Evolutionary conservation across 2,329 filamentous ascomycete species (phyloP).

Genomic region (Aspergillus fischeri): DNA sequence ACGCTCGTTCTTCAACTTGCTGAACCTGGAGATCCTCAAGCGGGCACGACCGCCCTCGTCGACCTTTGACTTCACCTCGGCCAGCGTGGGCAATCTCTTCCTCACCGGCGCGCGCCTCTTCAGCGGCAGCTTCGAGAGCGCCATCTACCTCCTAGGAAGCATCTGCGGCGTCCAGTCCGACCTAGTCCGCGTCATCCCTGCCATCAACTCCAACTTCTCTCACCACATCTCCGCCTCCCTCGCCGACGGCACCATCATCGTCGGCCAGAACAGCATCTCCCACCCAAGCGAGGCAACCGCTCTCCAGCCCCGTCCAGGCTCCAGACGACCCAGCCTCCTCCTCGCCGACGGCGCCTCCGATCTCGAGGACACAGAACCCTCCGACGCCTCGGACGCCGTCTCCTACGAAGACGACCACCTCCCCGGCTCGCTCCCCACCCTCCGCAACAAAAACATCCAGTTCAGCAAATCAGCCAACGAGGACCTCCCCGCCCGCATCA

Average conservation of each 20-base stretch:
- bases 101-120: constrained; percentile 83
- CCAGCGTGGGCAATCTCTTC: constrained; percentile 75
- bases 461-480: constrained; percentile 79
- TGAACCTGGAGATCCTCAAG: constrained; percentile 76
- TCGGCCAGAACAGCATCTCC: constrained; percentile 88
- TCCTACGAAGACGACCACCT: constrained; percentile 45
- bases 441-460: constrained; percentile 74
- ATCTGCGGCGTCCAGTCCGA: constrained; percentile 76
- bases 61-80: constrained; percentile 72
- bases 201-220: constrained; percentile 91
- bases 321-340: constrained; percentile 32
- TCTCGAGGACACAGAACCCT: constrained; percentile 25
- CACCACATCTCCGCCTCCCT: constrained; percentile 89
- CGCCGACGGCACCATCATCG: constrained; percentile 70
- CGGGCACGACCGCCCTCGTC: constrained; percentile 64
- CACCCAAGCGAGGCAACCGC: constrained; percentile 70
- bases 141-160: constrained; percentile 82
- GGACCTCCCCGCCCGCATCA: constrained; percentile 72
- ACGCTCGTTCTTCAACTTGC: constrained; percentile 69
- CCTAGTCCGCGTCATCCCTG: constrained; percentile 74
- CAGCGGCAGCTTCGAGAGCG: constrained; percentile 85
- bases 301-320: constrained; percentile 28
- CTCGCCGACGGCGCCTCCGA: constrained; percentile 32
- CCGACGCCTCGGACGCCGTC: constrained; percentile 30
- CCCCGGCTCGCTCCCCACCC: constrained; percentile 66